A percentile compares a stretch with the other conserved stretches of the same genome.
Evolutionary conservation across 2,329 filamentous ascomycete genomes (phyloP).

Genomic region (Knoxdaviesia capensis): DNA sequence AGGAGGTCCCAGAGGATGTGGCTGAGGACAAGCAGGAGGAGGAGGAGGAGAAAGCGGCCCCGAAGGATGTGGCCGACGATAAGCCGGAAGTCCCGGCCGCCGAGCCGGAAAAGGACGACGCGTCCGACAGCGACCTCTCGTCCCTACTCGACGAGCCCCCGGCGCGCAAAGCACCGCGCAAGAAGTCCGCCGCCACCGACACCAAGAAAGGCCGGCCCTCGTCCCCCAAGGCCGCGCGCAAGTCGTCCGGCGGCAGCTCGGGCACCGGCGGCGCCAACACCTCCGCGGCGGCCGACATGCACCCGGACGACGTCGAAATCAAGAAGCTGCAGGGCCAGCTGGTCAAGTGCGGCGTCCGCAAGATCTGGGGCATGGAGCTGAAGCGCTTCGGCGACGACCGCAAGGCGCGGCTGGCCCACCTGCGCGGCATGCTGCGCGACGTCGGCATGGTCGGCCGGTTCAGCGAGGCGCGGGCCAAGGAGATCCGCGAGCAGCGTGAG

Average conservation of each 20-base stretch:
- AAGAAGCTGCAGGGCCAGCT: constrained; percentile 78
- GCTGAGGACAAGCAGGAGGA: too few relatives aligned
- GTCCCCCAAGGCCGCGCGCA: constrained; percentile 8
- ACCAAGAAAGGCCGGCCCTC: constrained; percentile 20
- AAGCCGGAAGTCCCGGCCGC: constrained; percentile 6
- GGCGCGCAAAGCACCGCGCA: constrained; percentile 19
- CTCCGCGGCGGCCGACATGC: constrained; percentile 24
- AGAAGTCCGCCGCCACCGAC: constrained; percentile 13
- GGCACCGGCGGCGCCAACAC: too few relatives aligned
- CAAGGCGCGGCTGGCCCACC: constrained; percentile 63
- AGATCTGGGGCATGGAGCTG: constrained; percentile 76
- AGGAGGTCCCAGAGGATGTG: too few relatives aligned
- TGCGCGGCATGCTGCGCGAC: constrained; percentile 60
- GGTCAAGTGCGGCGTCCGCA: constrained; percentile 76
- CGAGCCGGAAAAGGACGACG: constrained; percentile 17
- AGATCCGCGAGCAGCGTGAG: constrained; percentile 77
- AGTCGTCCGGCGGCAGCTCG: neutral
- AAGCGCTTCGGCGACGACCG: constrained; percentile 50
- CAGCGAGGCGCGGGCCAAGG: constrained; percentile 61
- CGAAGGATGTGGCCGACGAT: constrained; percentile 5
- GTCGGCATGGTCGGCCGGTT: constrained; percentile 79
- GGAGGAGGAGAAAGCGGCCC: too few relatives aligned
- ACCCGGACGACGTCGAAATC: constrained; percentile 59
- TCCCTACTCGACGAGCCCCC: constrained; percentile 56
- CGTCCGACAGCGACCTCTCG: constrained; percentile 37